Base-by-base conservation (phyloP, 2,329 filamentous ascomycete species). In the Chaetomiaceae sp. region DNA sequence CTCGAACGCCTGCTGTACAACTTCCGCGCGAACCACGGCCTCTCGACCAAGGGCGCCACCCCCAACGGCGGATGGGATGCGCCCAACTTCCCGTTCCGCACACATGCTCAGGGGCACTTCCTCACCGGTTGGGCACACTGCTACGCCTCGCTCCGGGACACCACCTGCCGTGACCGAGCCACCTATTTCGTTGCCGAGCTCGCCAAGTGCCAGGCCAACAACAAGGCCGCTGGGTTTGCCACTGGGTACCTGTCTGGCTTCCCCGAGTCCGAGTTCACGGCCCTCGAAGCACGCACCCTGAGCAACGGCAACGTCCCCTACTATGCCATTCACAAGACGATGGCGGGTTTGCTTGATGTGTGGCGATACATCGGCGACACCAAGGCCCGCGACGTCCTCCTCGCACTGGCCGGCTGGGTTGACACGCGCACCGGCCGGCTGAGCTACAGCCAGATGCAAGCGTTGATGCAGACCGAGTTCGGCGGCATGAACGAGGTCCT, bases 401-500 rank as follows among this genome's bases (percentile, higher is more conserved):
- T 78, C 2, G 64, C 63, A 0, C 55, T 80, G 12, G 75, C 74
- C 0, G 66, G 65, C 0, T 80, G 77, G 77, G 77, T 79, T 1
- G 74, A 80, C 40, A 56, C 63, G 1, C 72, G 76, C 3, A 80
- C 77, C 1, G 59, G 61, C 14, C 67, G 68, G 36, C 60, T 80
- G 14, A 73, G 64, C 56, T 69, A 71, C 22, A 55, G 45, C 9
- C 68, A 76, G 60, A 77, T 79, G 76, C 77, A 80, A 48, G 60
- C 51, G 2, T 68, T 79, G 63, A 59, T 80, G 57, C 61, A 68
- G 5, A 78, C 75, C 1, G 77, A 80, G 59, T 79, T 75, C 37
- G 77, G 77, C 8, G 77, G 77, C 29, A 80, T 80, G 75, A 77
- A 76, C 59, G 77, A 79, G 22, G 68, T 79, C 3, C 59, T 80